phyloP scores from a whole-genome alignment of 228 moss, liverwort and hornwort species.

The Sphagnum fallax region DNA sequence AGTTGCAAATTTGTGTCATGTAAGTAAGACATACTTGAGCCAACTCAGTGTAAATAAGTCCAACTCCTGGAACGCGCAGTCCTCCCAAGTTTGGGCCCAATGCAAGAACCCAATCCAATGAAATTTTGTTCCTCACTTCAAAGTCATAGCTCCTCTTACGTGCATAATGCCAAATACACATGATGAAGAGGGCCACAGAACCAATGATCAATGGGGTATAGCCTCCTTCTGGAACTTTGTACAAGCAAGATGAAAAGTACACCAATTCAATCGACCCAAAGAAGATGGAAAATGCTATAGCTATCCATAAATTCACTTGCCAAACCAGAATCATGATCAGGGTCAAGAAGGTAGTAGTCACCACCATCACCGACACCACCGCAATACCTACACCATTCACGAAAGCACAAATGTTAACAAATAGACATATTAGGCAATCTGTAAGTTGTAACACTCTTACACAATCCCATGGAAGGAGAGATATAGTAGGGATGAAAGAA shows the following conservation, averaged over 20 bases:
- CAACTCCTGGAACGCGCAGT: conserved; percentile 60
- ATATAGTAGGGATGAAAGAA: background rate
- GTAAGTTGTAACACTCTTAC: background rate
- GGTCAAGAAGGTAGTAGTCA: conserved; percentile 53
- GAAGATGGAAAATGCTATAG: conserved; percentile 23
- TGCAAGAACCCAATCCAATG: conserved; percentile 56
- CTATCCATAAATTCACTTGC: conserved; percentile 25
- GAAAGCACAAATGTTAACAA: background rate
- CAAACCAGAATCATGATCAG: conserved; percentile 68
- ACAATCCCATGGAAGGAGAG: background rate
- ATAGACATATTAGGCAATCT: background rate
- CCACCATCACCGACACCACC: conserved; percentile 72
- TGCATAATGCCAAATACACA: conserved; percentile 71
- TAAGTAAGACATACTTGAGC: conserved; percentile 24
- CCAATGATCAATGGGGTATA: conserved; percentile 68
- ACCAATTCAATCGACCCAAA: conserved; percentile 36
- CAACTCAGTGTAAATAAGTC: conserved; percentile 72
- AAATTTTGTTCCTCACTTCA: conserved; percentile 54
- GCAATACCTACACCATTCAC: conserved; percentile 50
- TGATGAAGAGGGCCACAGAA: conserved; percentile 33
- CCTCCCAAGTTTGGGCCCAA: conserved; percentile 64
- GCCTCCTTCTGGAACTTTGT: conserved; percentile 70
- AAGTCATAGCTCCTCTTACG: conserved; percentile 53
- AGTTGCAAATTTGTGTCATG: too few relatives aligned
- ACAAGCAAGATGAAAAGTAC: conserved; percentile 61